Conservation (phyloP, 768 basidiomycete genomes). For the Fomitopsis serialis region DNA sequence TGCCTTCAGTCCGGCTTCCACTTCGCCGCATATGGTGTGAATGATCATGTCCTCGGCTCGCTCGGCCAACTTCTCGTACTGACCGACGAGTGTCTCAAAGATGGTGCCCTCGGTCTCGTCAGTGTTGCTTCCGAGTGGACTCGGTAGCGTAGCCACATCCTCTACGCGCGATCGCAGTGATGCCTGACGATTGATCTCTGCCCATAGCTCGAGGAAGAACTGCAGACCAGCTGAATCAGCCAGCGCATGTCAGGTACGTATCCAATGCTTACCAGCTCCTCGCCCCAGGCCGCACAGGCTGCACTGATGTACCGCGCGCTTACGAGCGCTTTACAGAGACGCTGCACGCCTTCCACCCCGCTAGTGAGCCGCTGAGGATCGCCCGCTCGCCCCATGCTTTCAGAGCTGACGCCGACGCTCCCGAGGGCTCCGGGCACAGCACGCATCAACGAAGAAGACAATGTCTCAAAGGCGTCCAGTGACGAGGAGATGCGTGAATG, state of each 20-base stretch:
- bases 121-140: slow-evolving; percentile 27
- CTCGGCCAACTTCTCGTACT: slow-evolving; percentile 52
- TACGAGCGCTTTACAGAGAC: slow-evolving; percentile 80
- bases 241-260: neutral
- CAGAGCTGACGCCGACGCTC: slow-evolving; percentile 41
- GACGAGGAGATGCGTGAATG: slow-evolving; percentile 73
- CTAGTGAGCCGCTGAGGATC: slow-evolving; percentile 60
- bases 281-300: slow-evolving; percentile 79
- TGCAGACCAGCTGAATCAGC: slow-evolving; percentile 23
- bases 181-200: slow-evolving; percentile 62
- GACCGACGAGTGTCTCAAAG: slow-evolving; percentile 70
- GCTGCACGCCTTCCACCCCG: slow-evolving; percentile 78
- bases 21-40: slow-evolving; percentile 76
- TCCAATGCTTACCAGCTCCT: slow-evolving; percentile 65
- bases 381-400: slow-evolving; percentile 31
- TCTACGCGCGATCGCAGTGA: slow-evolving; percentile 52
- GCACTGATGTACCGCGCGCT: slow-evolving; percentile 71
- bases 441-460: slow-evolving; percentile 83
- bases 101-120: slow-evolving; percentile 56
- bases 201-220: slow-evolving; percentile 93
- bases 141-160: slow-evolving; percentile 46
- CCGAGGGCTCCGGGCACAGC: slow-evolving; percentile 89
- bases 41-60: slow-evolving; percentile 89
- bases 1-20: slow-evolving; percentile 66
- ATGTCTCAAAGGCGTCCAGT: slow-evolving; percentile 89